Conservation (phyloP, 1,139 yeast genomes). For the Pneumocystis oryctolagi region DNA sequence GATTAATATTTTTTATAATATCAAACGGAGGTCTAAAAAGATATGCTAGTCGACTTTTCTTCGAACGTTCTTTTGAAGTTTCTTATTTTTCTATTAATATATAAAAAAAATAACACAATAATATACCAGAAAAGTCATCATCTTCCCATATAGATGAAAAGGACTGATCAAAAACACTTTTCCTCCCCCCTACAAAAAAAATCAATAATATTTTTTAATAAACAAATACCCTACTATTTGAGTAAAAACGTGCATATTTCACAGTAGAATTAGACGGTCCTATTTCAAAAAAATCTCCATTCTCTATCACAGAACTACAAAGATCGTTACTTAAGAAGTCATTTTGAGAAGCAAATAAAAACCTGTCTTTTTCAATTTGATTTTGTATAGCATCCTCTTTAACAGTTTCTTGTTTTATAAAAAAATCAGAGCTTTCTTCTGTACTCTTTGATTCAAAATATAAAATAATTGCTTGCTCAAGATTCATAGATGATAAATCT, state of each 20-base stretch:
- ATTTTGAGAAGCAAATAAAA: background rate
- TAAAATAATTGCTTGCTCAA: constrained; percentile 74
- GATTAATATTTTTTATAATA: constrained; percentile 47
- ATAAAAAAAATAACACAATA: background rate
- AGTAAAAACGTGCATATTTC: background rate
- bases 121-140: constrained; percentile 13
- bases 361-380: background rate
- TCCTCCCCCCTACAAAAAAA: background rate
- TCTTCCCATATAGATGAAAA: constrained; percentile 16
- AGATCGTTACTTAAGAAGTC: background rate
- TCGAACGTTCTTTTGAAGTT: constrained; percentile 1
- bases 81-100: background rate
- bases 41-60: constrained; percentile 60
- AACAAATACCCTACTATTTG: background rate
- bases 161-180: constrained; percentile 14
- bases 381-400: background rate
- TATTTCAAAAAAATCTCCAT: background rate
- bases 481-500: constrained; percentile 61
- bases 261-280: background rate
- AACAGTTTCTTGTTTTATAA: background rate
- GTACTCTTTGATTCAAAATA: constrained; percentile 42
- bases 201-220: background rate
- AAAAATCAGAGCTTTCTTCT: background rate
- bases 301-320: background rate
- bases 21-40: constrained; percentile 91